These are phyloP conservation scores for Candida adriatica DNA, from an alignment of 805 yeast species.

Conservation along the genomic window DNA sequence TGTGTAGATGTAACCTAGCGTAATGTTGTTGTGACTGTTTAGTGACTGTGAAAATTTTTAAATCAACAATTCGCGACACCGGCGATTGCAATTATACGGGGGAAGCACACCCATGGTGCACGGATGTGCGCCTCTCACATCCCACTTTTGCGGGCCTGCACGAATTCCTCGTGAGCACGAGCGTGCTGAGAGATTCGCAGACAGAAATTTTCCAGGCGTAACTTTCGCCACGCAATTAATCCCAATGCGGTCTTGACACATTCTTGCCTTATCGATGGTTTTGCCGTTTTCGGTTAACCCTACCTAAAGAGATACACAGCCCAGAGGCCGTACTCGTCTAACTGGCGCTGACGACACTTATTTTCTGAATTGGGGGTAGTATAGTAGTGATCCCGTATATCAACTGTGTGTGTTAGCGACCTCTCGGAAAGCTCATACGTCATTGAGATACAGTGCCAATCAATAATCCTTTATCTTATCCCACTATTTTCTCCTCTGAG, in stretches of 20 bases:
- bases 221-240: not conserved
- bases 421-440: no score
- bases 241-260: not conserved
- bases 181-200: slow-evolving; percentile 3
- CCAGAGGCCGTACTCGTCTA: no score
- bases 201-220: not conserved
- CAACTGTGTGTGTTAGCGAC: no score
- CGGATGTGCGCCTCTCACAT: slow-evolving; percentile 1
- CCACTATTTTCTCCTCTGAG: no score
- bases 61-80: slow-evolving; percentile 1
- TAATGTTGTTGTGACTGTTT: slow-evolving; percentile 22
- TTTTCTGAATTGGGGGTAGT: no score
- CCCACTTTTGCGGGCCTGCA: slow-evolving; percentile 3
- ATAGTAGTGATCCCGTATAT: no score
- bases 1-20: slow-evolving; percentile 17
- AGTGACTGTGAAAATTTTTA: slow-evolving; percentile 28
- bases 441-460: no score
- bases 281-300: slow-evolving; percentile 8
- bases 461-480: no score
- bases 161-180: slow-evolving; percentile 6
- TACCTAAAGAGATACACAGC: no score
- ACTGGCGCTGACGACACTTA: no score
- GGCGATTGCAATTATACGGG: no score
- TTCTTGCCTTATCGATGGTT: slow-evolving; percentile 6
- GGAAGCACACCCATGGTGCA: no score